A percentile compares a stretch with the other conserved stretches of the same genome.
phyloP scores from a whole-genome alignment of 441 rosid genomes.

The Melastoma candidum region DNA sequence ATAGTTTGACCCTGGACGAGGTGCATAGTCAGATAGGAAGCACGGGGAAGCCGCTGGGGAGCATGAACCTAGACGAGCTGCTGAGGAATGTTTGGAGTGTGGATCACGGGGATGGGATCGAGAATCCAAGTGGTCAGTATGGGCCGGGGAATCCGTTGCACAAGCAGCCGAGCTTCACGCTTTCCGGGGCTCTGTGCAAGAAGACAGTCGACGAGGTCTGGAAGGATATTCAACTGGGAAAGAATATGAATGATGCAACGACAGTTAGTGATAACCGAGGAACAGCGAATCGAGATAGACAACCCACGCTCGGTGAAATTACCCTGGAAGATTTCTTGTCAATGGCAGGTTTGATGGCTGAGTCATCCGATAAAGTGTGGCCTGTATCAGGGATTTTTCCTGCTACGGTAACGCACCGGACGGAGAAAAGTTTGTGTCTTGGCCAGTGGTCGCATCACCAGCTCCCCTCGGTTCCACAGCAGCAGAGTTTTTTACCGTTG shows the following conservation, averaged over 20 bases:
- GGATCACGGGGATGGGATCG: neutral
- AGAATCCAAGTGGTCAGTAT: neutral
- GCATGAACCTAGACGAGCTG: conserved; percentile 17
- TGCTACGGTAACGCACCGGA: neutral
- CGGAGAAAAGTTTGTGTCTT: neutral
- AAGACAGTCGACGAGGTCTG: conserved; percentile 21
- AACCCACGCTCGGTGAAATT: conserved; percentile 14
- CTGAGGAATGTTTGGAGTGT: conserved; percentile 4
- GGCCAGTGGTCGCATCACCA: conserved; percentile 18
- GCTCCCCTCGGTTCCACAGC: conserved; percentile 9
- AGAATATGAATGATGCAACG: conserved; percentile 2
- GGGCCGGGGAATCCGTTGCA: neutral
- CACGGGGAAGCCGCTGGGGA: conserved; percentile 7
- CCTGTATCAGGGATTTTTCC: conserved; percentile 1
- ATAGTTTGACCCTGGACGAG: conserved; percentile 6
- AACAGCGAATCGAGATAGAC: conserved; percentile 4
- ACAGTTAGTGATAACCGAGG: neutral
- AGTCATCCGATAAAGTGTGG: neutral
- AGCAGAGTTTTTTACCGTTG: conserved; percentile 4
- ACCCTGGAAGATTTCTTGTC: conserved; percentile 17
- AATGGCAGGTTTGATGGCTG: conserved; percentile 14
- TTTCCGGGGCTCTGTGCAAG: conserved; percentile 14
- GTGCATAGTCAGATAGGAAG: conserved; percentile 9
- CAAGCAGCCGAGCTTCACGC: conserved; percentile 13
- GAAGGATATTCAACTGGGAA: conserved; percentile 14